These are phyloP conservation scores for Aspergillus luchuensis DNA, from an alignment of 2,329 filamentous ascomycete species.

Conservation along the genomic window DNA sequence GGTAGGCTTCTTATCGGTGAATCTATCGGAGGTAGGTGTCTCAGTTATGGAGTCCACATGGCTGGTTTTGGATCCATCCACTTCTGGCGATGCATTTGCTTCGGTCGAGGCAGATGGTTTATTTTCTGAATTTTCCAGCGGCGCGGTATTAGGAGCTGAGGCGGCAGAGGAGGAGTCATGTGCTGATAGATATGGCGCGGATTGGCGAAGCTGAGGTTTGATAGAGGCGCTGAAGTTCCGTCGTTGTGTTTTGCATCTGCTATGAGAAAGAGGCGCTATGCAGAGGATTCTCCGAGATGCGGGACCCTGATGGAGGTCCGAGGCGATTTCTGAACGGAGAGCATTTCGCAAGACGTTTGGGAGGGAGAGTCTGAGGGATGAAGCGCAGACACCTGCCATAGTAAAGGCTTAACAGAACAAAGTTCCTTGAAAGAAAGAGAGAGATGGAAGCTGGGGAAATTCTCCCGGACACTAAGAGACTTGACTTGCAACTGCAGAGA, in stretches of 20 bases:
- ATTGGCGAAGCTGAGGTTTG: background rate
- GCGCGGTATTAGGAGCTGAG: background rate
- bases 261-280: slow-evolving; percentile 9
- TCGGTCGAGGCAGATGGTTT: background rate
- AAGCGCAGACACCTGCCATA: slow-evolving; percentile 28
- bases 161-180: background rate
- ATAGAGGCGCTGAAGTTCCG: slow-evolving; percentile 11
- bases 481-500: background rate
- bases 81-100: background rate
- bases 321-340: slow-evolving; percentile 26
- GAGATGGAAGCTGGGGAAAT: background rate
- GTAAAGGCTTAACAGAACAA: background rate
- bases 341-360: slow-evolving; percentile 28
- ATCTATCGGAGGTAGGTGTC: background rate
- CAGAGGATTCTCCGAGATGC: slow-evolving; percentile 6
- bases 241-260: background rate
- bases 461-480: background rate
- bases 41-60: background rate
- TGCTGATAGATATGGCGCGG: background rate
- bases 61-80: background rate
- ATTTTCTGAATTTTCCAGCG: background rate
- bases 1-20: background rate
- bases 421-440: no score
- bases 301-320: slow-evolving; percentile 13
- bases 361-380: slow-evolving; percentile 30